Conservation (phyloP, 192 early-diverging fungal genomes). For the Linnemannia exigua region DNA sequence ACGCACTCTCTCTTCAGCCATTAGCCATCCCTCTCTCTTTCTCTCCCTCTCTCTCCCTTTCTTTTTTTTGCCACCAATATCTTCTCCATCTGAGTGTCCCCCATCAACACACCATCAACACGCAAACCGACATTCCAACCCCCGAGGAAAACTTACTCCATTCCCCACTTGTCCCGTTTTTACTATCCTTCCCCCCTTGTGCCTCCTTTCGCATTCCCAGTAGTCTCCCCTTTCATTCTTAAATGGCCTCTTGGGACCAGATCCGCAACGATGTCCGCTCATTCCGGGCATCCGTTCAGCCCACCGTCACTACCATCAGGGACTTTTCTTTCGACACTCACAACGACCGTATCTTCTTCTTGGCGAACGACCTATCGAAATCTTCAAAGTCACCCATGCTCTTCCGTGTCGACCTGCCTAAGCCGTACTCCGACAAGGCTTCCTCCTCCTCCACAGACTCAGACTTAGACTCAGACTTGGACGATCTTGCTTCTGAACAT, state of each 20-base stretch:
- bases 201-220: not conserved
- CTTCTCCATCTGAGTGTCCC: not conserved
- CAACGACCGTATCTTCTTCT: constrained; percentile 64
- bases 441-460: not conserved
- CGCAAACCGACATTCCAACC: not conserved
- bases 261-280: constrained; percentile 68
- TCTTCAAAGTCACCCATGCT: constrained; percentile 60
- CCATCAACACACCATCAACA: not conserved
- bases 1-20: too few species aligned
- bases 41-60: not conserved
- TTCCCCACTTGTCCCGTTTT: not conserved
- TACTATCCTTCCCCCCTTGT: not conserved
- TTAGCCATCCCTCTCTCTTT: not conserved
- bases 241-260: constrained; percentile 68
- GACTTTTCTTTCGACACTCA: constrained; percentile 71
- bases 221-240: too few species aligned
- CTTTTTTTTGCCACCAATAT: not conserved
- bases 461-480: constrained; percentile 7
- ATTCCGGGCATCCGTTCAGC: constrained; percentile 62
- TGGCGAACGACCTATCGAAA: constrained; percentile 61
- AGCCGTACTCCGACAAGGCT: constrained; percentile 17
- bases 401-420: constrained; percentile 58
- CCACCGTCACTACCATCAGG: constrained; percentile 59
- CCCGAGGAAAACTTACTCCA: not conserved
- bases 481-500: not conserved